A percentile compares a stretch with the other conserved stretches of the same genome.
These are phyloP conservation scores for Nicotiana undulata DNA, from an alignment of 257 asterid genomes.

Conservation along the genomic window DNA sequence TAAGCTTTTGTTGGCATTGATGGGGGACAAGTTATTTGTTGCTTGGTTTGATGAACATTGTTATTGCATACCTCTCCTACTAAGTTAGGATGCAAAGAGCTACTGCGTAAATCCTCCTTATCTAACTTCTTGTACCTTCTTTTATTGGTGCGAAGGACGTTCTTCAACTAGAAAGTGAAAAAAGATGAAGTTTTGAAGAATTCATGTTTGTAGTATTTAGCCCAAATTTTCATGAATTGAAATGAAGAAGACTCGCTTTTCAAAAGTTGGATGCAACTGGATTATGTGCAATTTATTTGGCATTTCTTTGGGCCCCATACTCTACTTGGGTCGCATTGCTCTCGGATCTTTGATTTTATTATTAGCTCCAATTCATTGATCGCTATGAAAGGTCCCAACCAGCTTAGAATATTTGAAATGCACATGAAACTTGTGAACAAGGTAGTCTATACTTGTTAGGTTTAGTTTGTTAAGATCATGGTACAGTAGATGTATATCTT, in stretches of 20 bases:
- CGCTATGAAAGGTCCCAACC: background rate
- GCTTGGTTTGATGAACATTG: background rate
- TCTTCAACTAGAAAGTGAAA: background rate
- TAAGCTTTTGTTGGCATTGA: background rate
- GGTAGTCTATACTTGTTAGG: background rate
- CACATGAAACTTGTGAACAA: background rate
- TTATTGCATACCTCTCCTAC: background rate
- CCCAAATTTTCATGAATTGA: background rate
- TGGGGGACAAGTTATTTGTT: background rate
- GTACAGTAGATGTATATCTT: background rate
- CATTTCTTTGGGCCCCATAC: background rate
- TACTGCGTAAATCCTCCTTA: background rate
- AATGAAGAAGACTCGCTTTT: background rate
- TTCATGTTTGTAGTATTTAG: background rate
- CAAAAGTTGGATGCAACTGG: background rate
- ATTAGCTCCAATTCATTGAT: background rate
- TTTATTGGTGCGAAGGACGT: background rate
- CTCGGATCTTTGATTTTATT: background rate
- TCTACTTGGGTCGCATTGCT: background rate
- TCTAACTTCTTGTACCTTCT: background rate
- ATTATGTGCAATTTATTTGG: background rate
- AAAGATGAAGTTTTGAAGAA: background rate
- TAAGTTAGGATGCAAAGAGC: background rate
- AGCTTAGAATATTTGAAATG: background rate
- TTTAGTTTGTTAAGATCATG: background rate